A percentile compares a stretch with the other conserved stretches of the same genome.
phyloP scores from a whole-genome alignment of 805 yeast species.

The Metschnikowia hibisci region DNA sequence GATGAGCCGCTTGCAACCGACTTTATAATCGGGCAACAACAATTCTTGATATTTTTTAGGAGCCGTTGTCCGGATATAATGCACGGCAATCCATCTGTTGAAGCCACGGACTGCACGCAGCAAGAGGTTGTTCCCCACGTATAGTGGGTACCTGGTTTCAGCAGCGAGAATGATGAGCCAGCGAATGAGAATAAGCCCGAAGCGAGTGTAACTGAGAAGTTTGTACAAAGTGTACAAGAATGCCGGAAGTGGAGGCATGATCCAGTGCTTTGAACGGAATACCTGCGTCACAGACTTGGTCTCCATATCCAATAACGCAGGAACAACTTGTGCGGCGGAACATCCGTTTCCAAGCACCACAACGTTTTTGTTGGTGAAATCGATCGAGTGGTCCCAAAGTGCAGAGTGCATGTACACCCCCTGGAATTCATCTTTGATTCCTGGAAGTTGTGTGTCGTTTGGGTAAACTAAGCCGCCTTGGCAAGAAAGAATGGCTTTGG shows the following conservation, averaged over 20 bases:
- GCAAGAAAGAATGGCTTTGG: constrained; percentile 25
- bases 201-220: constrained; percentile 22
- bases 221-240: constrained; percentile 21
- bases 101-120: constrained; percentile 26
- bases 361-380: constrained; percentile 32
- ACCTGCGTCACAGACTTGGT: constrained; percentile 30
- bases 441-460: constrained; percentile 25
- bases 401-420: constrained; percentile 42
- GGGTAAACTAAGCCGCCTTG: constrained; percentile 40
- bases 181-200: constrained; percentile 28
- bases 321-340: constrained; percentile 40
- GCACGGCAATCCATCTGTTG: constrained; percentile 18
- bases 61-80: constrained; percentile 26
- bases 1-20: constrained; percentile 41
- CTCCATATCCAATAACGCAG: constrained; percentile 29
- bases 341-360: constrained; percentile 42
- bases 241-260: constrained; percentile 36
- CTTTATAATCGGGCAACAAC: constrained; percentile 35
- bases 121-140: constrained; percentile 25
- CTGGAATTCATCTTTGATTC: constrained; percentile 31
- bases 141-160: constrained; percentile 36
- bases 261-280: constrained; percentile 34
- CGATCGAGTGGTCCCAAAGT: constrained; percentile 32
- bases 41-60: constrained; percentile 33
- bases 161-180: constrained; percentile 27